phyloP scores from a whole-genome alignment of 2,329 filamentous ascomycete species.

The Sphaerulina vaccinii region DNA sequence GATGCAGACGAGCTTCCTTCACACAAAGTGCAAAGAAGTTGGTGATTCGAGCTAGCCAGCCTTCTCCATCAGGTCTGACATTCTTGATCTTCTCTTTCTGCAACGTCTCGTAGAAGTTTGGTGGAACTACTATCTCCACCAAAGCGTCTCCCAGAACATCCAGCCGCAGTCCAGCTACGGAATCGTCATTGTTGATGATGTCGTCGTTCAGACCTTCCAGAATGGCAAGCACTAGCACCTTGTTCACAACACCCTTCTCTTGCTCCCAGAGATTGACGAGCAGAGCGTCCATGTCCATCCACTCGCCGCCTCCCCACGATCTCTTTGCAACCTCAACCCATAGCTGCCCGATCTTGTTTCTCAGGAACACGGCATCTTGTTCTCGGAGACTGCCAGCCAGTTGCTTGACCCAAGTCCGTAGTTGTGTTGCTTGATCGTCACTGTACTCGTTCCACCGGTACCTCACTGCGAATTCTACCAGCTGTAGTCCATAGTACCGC shows the following conservation, averaged over 20 bases:
- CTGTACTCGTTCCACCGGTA: slow-evolving; percentile 78
- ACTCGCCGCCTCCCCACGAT: slow-evolving; percentile 79
- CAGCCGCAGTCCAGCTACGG: slow-evolving; percentile 78
- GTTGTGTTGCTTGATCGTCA: slow-evolving; percentile 62
- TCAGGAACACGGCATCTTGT: slow-evolving; percentile 75
- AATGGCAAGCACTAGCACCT: slow-evolving; percentile 83
- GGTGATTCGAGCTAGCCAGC: slow-evolving; percentile 80
- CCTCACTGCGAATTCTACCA: slow-evolving; percentile 85
- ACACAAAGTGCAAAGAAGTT: slow-evolving; percentile 73
- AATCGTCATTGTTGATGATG: slow-evolving; percentile 84
- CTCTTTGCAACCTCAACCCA: slow-evolving; percentile 96
- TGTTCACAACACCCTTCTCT: slow-evolving; percentile 56
- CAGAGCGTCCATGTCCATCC: slow-evolving; percentile 89
- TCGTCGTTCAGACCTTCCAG: slow-evolving; percentile 93
- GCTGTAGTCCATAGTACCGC: slow-evolving; percentile 87
- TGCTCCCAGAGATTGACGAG: slow-evolving; percentile 75
- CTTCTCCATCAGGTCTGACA: slow-evolving; percentile 75
- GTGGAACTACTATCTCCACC: slow-evolving; percentile 89
- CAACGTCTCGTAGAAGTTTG: slow-evolving; percentile 65
- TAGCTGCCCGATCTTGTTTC: slow-evolving; percentile 90
- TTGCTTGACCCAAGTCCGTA: slow-evolving; percentile 75
- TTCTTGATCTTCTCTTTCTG: slow-evolving; percentile 67
- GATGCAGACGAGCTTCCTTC: slow-evolving; percentile 43
- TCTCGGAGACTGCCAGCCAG: slow-evolving; percentile 70
- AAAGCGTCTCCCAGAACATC: slow-evolving; percentile 82